These are phyloP conservation scores for Aegilops bicornis DNA, from an alignment of 176 grass and related monocot genomes.

Conservation along the genomic window DNA sequence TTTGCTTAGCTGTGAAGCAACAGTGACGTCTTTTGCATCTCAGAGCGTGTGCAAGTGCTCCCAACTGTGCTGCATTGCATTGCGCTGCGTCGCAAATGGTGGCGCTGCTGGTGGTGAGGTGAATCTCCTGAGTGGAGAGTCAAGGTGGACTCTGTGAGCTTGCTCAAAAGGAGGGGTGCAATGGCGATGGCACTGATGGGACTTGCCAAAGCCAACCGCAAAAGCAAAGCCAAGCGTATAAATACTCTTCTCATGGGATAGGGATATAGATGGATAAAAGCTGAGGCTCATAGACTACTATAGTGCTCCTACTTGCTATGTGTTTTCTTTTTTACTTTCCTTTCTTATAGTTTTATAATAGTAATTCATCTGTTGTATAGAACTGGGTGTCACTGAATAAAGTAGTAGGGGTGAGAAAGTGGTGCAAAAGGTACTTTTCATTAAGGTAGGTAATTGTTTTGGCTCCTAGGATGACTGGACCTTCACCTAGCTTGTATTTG, in stretches of 20 bases:
- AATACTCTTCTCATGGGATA: constrained; percentile 31
- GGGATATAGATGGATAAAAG: constrained; percentile 26
- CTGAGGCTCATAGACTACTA: not conserved
- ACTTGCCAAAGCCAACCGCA: constrained; percentile 21
- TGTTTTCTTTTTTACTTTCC: not conserved
- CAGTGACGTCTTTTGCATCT: constrained; percentile 33
- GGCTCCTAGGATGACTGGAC: constrained; percentile 40
- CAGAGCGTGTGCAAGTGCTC: constrained; percentile 4
- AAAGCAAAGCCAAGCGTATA: constrained; percentile 23
- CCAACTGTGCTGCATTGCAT: not conserved
- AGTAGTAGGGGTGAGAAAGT: not conserved
- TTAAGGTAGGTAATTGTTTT: constrained; percentile 27
- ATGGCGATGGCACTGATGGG: constrained; percentile 33
- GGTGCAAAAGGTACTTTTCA: not conserved
- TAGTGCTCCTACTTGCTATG: not conserved
- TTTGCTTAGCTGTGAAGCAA: constrained; percentile 56
- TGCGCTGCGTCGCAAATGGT: not conserved
- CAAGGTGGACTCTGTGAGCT: constrained; percentile 36
- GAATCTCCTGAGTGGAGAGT: constrained; percentile 59
- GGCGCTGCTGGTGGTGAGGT: not conserved
- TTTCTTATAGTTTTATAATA: not conserved
- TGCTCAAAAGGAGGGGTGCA: constrained; percentile 23
- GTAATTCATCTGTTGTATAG: not conserved
- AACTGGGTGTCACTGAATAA: not conserved
- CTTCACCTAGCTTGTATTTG: constrained; percentile 14